Evolutionary conservation across 2,329 filamentous ascomycete species (phyloP).

Genomic region (Metarhizium rileyi): DNA sequence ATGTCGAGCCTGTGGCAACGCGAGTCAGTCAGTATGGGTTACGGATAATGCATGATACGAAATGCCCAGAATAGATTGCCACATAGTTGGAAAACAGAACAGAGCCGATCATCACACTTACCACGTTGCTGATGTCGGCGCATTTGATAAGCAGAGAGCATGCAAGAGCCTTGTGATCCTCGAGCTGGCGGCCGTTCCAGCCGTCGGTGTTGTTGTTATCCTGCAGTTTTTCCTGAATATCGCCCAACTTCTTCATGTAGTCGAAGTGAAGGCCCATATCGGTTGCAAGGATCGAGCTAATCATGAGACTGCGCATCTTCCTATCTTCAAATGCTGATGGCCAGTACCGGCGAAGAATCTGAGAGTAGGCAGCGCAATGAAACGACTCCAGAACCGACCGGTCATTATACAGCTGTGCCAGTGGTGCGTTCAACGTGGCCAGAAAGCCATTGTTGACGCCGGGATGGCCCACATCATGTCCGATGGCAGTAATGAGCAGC

Average conservation of each 20-base stretch:
- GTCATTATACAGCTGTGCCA: conserved; percentile 95
- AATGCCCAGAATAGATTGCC: neutral
- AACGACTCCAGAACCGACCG: conserved; percentile 94
- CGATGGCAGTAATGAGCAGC: conserved; percentile 88
- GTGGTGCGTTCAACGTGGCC: conserved; percentile 79
- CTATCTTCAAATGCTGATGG: conserved; percentile 68
- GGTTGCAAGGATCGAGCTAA: conserved; percentile 92
- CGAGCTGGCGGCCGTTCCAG: conserved; percentile 67
- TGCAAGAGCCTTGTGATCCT: conserved; percentile 69
- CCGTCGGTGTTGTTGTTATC: conserved; percentile 56
- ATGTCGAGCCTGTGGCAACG: conserved; percentile 59
- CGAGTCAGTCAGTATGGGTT: neutral
- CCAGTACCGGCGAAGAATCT: conserved; percentile 91
- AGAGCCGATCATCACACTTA: conserved; percentile 44
- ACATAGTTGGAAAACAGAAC: neutral
- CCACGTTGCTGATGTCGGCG: conserved; percentile 96
- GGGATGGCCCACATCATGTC: conserved; percentile 93
- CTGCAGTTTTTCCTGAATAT: conserved; percentile 67
- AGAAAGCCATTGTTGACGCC: conserved; percentile 98
- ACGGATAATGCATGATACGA: neutral
- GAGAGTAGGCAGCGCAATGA: conserved; percentile 92
- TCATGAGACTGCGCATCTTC: conserved; percentile 82
- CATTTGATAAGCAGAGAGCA: conserved; percentile 95
- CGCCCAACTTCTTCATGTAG: conserved; percentile 84
- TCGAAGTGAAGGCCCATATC: conserved; percentile 97